Base-by-base conservation (phyloP, 2,329 filamentous ascomycete genomes). In the Clonostachys byssicola region DNA sequence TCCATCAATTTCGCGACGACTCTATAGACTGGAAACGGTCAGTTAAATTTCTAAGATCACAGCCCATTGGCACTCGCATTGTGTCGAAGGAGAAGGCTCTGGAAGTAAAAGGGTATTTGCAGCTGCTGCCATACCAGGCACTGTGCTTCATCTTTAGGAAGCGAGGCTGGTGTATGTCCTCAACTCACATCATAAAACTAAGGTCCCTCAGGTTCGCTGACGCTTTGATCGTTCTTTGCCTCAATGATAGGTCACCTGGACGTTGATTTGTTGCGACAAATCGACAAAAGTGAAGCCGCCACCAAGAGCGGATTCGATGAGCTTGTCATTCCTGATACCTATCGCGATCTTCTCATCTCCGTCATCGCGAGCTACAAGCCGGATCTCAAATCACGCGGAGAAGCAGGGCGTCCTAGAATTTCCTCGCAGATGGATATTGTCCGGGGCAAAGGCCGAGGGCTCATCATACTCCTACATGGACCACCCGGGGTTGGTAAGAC, bases 401-500 rank as follows among this genome's bases (percentile, higher is more conserved):
- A 42, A 2, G 40, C 13, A 17, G 9, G 23, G 2, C 23, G 2
- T 1, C 23, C 23, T 7, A 20, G 14, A 8, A 23, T 20, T n/a
- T 20, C 40, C 17, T 17, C 40, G 9, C 40, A 42, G 18, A 42
- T 42, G 60, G 74, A 79, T 49, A 64, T 78, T 47, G 77, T 79
- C 55, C 64, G 65, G 8, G 74, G 74, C 44, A 78, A 80, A 62
- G 76, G 65, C 47, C 70, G 68, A 52, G 74, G 73, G 14, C 70
- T 75, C 49, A 75, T 78, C 53, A 68, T 74, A 58, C 62, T 78
- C 2, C 59, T 78, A 3, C 69, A 66, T 1, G 75, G 76, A 12
- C 67, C 64, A 0, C 73, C 75, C 0, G 75, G 75, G 34, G 69
- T 73, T 5, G 75, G 75, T 18, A 77, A 75, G 62, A 77, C 74